Base-by-base conservation (phyloP, 1,139 yeast genomes). In the Lodderomyces jiufengensis region DNA sequence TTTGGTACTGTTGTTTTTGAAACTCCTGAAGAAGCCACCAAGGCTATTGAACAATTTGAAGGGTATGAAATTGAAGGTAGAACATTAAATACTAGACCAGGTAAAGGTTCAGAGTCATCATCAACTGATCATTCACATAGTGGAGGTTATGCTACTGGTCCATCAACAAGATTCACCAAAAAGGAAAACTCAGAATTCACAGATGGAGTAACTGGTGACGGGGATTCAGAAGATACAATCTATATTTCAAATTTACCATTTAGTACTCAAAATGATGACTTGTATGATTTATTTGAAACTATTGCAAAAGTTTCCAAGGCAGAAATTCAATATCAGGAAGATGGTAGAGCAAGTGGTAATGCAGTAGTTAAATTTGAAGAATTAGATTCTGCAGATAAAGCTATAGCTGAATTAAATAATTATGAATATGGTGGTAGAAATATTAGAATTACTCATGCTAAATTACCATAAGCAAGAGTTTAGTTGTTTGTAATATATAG, bases 371-470 rank as follows among this genome's bases (percentile, higher is more conserved):
- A 81, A 55, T 86, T 85, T 52, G 84, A 77, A 45, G 68, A 73
- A 40, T 74, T 70, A 29, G 87, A 77, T 26, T 69, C 77, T 40
- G 95, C 97, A 1, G 84, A 78, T 36, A 65, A 71, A 40, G 92
- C 96, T 35, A 79, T 90, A 45, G 68, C 68, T 38, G 84, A 82
- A 60, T 73, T 90, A 55, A 71, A 85, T 55, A 79, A 78, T 39
- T 88, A 90, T 61, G 79, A 74, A 47, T 90, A 90, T 53, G 97
- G 97, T 49, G 88, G 85, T 31, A 79, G 95, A 51, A 77, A 75
- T 44, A 63, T 88, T 50, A 66, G 59, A 32, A 74, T 88, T 32
- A 66, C 87, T 1, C 88, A 71, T 59, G 95, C 83, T 21, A 61
- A 56, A 8, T 33, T 46, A 30, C 34, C 25, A 16, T 11, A 25